Conservation (phyloP, 176 grass and related monocot genomes). For the Pontederia paniculata region DNA sequence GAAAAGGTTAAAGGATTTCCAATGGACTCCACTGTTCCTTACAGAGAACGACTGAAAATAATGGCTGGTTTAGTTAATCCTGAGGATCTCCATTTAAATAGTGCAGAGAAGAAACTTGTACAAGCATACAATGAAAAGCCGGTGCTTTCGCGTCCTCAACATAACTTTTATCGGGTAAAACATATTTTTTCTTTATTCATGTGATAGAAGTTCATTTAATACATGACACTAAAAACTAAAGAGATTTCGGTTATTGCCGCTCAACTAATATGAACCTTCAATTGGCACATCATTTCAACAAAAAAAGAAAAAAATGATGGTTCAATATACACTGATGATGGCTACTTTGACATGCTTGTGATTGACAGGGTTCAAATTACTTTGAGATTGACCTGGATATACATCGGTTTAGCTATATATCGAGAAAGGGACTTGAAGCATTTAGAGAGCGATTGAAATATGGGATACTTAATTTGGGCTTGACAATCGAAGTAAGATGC, state of each 20-base stretch:
- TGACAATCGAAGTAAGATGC: constrained; percentile 58
- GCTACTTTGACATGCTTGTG: neutral
- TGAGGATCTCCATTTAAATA: constrained; percentile 67
- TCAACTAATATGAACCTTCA: neutral
- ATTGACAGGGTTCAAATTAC: constrained; percentile 72
- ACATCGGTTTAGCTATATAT: constrained; percentile 83
- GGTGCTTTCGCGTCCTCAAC: constrained; percentile 74
- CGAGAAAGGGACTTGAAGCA: constrained; percentile 69
- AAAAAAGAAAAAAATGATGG: too few species aligned
- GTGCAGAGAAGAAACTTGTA: constrained; percentile 67
- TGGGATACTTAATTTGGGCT: constrained; percentile 62
- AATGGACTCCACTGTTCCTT: constrained; percentile 48
- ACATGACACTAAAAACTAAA: neutral
- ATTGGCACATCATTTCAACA: too few species aligned
- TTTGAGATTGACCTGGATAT: constrained; percentile 93
- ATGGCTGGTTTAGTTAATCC: constrained; percentile 68
- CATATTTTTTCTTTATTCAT: neutral
- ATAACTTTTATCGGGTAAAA: constrained; percentile 71
- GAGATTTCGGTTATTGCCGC: neutral
- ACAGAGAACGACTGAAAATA: constrained; percentile 88
- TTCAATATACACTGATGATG: too few species aligned
- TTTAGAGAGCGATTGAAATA: constrained; percentile 62
- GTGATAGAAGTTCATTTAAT: neutral
- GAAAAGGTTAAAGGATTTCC: constrained; percentile 76
- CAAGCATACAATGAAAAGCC: constrained; percentile 88